Base-by-base conservation (phyloP, 2,329 filamentous ascomycete species). In the Tolypocladium guangdongense region DNA sequence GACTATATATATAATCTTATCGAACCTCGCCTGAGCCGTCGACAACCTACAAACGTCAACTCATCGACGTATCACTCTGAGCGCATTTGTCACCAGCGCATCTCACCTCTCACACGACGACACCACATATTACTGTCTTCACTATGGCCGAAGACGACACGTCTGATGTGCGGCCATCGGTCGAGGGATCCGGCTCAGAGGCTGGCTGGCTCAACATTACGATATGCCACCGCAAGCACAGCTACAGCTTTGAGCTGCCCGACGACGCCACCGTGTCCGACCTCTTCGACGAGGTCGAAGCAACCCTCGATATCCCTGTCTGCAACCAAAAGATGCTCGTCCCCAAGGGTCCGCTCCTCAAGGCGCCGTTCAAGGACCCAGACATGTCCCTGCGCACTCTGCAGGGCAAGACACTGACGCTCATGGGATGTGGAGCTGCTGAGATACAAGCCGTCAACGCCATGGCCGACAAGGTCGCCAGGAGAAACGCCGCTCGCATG, bases 261-360 rank as follows among this genome's bases (percentile, higher is more conserved):
- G 59, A 68, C 16, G 70, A 73, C 55, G 73, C 75, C 20, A 80
- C 76, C 7, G 68, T 82, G 46, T 60, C 69, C 53, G 83, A 87
- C 60, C 78, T 89, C 38, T 83, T 83, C 46, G 66, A 74, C 50
- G 72, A 77, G 56, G 80, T 88, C 59, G 73, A 78, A 54, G 65
- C 70, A 45, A 66, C 69, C 3, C 75, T 88, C 52, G 76, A 74
- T 50, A 81, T 89, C 52, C 84, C 85, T 0, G 56, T 70, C 37
- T 65, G 73, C 11, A 83, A 88, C 66, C 85, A 88, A 63, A 89
- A 89, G 65, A 77, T 87, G 64, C 75, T 88, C 58, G 76, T 82
- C 16, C 76, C 84, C 43, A 87, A 86, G 63, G 71, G 79, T 8
- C 83, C 83, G 32, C 71, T 88, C 2, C 74, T 87, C 30, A 86